Evolutionary conservation across 1,284 basidiomycete genomes (phyloP), one percentile per base, ranked within the genome.

Genomic region (Cutaneotrichosporon mucoides): DNA sequence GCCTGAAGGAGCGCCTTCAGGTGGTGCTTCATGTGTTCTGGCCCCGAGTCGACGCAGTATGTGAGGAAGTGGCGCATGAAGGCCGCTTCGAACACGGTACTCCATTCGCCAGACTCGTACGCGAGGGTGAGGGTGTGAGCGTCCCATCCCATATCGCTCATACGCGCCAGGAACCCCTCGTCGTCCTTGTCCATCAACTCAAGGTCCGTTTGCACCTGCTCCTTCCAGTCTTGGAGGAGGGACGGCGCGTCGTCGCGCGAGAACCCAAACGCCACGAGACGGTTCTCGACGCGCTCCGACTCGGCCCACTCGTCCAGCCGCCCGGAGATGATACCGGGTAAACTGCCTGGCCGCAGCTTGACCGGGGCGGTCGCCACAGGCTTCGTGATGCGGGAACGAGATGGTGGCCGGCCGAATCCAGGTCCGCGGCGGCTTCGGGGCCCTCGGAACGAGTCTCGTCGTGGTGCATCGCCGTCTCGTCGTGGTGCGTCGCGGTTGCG

Each of bases 1-100:
- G 66, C 61, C 3, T 59, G 38, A 9, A 79, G 70, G 24, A 80
- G 68, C 2, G 73, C 55, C 16, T 64, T 58, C 13, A 80, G 65
- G 53, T 73, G 75, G 11, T 53, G 59, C 41, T 24, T 53, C 54
- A 24, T 65, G 34, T 13, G 60, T 36, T 38, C 43, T 6, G 12
- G 64, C 1, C 64, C 57, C 52, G 11, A 3, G 5, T 56, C 43
- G 5, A 56, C 36, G 13, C 56, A 16, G 43, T 49, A 67, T 5
- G 37, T 2, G n/a, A 76, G 56, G 53, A 70, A 70, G 42, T 66
- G 66, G 38, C 72, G 66, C 7, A 71, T 61, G 37, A 70, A 61
- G 1, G 66, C 65, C 0, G 67, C 45, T 61, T 76, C 74, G 37
- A 73, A 58, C 5, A 66, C 65, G 4, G 47, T 15, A 5, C 51